Conservation (phyloP, 345 rosid species). For the Carallia pectinifolia region DNA sequence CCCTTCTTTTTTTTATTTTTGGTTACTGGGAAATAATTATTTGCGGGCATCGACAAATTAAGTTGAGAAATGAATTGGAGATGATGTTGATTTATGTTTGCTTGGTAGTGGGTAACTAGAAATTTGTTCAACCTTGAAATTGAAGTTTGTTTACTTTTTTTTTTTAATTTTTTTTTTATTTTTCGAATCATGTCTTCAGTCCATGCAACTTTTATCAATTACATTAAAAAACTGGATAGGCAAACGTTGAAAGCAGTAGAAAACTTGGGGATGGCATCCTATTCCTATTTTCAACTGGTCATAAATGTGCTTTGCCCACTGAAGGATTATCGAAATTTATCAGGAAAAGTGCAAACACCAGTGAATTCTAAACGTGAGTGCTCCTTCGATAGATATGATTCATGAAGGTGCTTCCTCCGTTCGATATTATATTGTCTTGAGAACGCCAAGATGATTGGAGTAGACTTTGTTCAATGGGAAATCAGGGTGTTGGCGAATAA, state of each 20-base stretch:
- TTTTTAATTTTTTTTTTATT: no score
- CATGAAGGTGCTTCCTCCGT: background rate
- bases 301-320: background rate
- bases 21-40: background rate
- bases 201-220: no score
- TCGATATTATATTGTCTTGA: background rate
- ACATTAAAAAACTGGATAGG: no score
- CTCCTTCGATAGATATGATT: background rate
- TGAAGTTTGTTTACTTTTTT: no score
- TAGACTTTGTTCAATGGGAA: background rate
- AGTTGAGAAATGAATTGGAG: background rate
- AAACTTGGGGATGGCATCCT: no score
- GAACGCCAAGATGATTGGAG: constrained; percentile 2
- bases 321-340: background rate
- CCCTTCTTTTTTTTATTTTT: background rate
- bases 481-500: background rate
- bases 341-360: background rate
- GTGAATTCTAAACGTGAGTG: background rate
- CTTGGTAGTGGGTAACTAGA: background rate
- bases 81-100: constrained; percentile 1
- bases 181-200: no score
- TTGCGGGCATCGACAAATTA: no score
- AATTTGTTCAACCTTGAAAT: background rate
- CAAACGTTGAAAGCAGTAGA: no score
- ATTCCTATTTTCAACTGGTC: background rate